phyloP scores from a whole-genome alignment of 208 protist species.

The Leptomonas seymouri region DNA sequence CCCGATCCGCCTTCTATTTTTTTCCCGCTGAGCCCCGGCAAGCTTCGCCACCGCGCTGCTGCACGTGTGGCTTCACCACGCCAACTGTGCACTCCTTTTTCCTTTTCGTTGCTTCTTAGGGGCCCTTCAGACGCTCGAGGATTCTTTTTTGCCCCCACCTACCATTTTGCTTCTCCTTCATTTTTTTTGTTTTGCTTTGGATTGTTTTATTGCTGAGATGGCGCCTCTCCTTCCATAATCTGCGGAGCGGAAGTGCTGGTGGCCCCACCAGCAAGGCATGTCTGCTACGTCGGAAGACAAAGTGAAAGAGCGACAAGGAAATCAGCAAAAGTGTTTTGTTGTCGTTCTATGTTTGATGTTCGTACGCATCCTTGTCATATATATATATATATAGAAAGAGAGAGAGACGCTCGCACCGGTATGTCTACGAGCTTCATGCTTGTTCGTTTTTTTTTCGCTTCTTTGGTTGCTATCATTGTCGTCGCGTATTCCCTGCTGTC shows the following conservation, averaged over 20 bases:
- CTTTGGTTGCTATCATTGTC: background rate
- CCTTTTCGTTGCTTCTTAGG: background rate
- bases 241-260: too few relatives aligned
- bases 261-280: background rate
- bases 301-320: background rate
- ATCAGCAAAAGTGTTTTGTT: background rate
- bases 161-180: background rate
- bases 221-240: background rate
- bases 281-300: background rate
- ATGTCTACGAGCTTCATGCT: too few relatives aligned
- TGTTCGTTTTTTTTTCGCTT: background rate
- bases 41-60: background rate
- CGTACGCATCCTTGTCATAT: too few relatives aligned
- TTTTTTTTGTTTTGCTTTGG: background rate
- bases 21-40: background rate
- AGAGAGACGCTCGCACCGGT: too few relatives aligned
- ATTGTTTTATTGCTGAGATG: background rate
- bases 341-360: too few relatives aligned
- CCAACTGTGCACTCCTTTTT: too few relatives aligned
- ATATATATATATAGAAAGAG: too few relatives aligned
- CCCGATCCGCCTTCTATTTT: background rate
- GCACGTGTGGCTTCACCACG: too few relatives aligned
- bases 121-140: too few relatives aligned
- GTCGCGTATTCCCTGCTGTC: background rate
- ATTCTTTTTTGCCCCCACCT: background rate